Percentiles rank a stretch among this genome's conserved stretches.
Conservation (phyloP, 805 yeast genomes). For the Hemisphaericaspora nanyangensis region DNA sequence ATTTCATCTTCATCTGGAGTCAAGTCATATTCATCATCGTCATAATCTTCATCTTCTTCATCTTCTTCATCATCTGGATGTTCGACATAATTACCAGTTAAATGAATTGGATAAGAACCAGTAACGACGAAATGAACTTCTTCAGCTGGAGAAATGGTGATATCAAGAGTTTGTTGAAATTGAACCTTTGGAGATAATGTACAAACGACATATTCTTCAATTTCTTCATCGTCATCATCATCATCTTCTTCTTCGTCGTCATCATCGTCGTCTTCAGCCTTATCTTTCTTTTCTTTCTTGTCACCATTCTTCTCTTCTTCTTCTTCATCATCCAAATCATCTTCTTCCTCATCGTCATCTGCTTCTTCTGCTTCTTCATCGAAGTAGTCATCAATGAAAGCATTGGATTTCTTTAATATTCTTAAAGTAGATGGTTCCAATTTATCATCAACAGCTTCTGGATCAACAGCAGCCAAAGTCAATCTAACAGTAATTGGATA, state of each 20-base stretch:
- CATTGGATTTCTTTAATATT: slow-evolving; percentile 67
- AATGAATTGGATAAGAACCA: slow-evolving; percentile 90
- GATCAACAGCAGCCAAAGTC: slow-evolving; percentile 94
- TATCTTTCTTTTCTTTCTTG: slow-evolving; percentile 34
- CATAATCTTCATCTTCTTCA: slow-evolving; percentile 51
- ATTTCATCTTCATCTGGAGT: slow-evolving; percentile 78
- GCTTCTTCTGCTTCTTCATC: slow-evolving; percentile 39
- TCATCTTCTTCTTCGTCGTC: slow-evolving; percentile 51
- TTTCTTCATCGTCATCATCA: slow-evolving; percentile 66
- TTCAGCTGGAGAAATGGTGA: slow-evolving; percentile 89
- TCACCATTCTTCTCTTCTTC: slow-evolving; percentile 26
- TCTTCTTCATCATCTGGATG: slow-evolving; percentile 84
- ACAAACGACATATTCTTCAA: slow-evolving; percentile 81
- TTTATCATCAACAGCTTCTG: slow-evolving; percentile 77
- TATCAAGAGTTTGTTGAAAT: slow-evolving; percentile 86
- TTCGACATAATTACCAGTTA: slow-evolving; percentile 93
- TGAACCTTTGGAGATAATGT: slow-evolving; percentile 83
- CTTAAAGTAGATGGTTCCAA: slow-evolving; percentile 86
- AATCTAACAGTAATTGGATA: slow-evolving; percentile 87
- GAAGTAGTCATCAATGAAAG: slow-evolving; percentile 32
- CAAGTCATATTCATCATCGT: slow-evolving; percentile 50
- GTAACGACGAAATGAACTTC: slow-evolving; percentile 92
- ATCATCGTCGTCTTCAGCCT: slow-evolving; percentile 49
- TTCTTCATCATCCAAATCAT: slow-evolving; percentile 42
- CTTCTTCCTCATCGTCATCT: slow-evolving; percentile 42